phyloP scores from a whole-genome alignment of 176 grass and related monocot species.

The Bothriochloa decipiens region DNA sequence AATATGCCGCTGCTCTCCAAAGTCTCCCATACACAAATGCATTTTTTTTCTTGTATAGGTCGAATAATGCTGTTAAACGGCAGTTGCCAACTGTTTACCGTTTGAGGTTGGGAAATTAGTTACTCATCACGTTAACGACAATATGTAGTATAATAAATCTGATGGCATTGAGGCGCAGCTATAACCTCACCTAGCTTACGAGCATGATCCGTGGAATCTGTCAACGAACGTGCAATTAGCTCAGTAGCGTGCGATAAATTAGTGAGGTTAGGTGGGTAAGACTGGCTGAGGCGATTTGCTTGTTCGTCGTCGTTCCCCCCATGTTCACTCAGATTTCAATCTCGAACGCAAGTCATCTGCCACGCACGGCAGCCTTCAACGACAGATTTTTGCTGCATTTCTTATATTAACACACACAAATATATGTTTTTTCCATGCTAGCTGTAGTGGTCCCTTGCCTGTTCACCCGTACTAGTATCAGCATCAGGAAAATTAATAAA shows the following conservation, averaged over 20 bases:
- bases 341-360: conserved; percentile 13
- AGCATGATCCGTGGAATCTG: conserved; percentile 44
- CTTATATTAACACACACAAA: background rate
- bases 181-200: background rate
- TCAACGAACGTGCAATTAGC: conserved; percentile 21
- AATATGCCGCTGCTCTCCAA: background rate
- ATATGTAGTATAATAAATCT: no score
- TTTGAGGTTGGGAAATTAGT: no score
- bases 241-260: background rate
- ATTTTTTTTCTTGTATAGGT: background rate
- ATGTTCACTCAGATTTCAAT: conserved; percentile 2
- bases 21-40: background rate
- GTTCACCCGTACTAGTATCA: background rate
- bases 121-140: no score
- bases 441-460: background rate
- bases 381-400: background rate
- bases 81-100: no score
- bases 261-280: conserved; percentile 3
- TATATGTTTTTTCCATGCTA: background rate
- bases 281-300: background rate
- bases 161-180: background rate
- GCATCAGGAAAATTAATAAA: background rate
- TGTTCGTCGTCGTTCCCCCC: background rate
- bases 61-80: background rate
- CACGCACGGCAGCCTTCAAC: conserved; percentile 36